These are phyloP conservation scores for Ophryocystis elektroscirrha DNA, from an alignment of 169 alveolate species.

Conservation along the genomic window DNA sequence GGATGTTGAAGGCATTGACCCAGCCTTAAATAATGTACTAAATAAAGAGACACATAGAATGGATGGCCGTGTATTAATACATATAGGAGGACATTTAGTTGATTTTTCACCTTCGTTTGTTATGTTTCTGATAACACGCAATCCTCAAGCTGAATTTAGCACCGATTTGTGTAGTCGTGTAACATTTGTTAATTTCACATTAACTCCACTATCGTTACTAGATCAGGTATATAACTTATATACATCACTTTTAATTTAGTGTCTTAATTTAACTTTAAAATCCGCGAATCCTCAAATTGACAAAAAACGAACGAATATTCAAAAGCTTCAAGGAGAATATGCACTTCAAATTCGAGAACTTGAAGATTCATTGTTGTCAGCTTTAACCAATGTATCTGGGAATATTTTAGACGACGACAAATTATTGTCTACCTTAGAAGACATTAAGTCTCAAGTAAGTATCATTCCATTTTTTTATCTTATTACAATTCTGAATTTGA, in stretches of 20 bases:
- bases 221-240: conserved; percentile 26
- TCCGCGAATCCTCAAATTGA: conserved; percentile 85
- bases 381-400: conserved; percentile 77
- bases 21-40: conserved; percentile 68
- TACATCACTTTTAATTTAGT: conserved; percentile 13
- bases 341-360: conserved; percentile 65
- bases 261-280: conserved; percentile 67
- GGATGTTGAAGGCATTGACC: conserved; percentile 31
- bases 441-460: conserved; percentile 4
- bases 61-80: conserved; percentile 76
- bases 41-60: conserved; percentile 77
- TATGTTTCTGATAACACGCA: conserved; percentile 76
- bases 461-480: not conserved
- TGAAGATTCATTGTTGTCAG: conserved; percentile 73
- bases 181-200: conserved; percentile 82
- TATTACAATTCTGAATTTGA: not conserved
- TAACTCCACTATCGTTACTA: conserved; percentile 75
- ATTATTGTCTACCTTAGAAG: conserved; percentile 60
- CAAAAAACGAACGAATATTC: conserved; percentile 64
- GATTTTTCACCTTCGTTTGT: conserved; percentile 78
- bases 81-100: conserved; percentile 86
- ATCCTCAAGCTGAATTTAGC: conserved; percentile 71
- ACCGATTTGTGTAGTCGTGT: conserved; percentile 91
- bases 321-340: conserved; percentile 73
- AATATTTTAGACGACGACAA: conserved; percentile 74